These are phyloP conservation scores for Helotiales sp. DNA, from an alignment of 2,329 filamentous ascomycete genomes.

Conservation along the genomic window DNA sequence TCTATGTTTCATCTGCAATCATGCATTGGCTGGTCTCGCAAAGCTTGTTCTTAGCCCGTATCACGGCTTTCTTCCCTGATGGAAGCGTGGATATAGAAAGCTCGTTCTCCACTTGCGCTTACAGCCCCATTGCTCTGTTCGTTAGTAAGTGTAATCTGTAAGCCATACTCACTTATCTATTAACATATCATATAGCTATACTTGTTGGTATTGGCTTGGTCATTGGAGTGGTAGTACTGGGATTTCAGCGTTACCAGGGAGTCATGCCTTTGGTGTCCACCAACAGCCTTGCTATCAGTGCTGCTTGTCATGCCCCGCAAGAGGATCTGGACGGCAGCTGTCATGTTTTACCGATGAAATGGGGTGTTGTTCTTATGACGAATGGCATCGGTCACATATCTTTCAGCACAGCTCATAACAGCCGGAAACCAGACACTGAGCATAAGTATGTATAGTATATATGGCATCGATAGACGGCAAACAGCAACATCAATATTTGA, in stretches of 20 bases:
- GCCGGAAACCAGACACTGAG: no score
- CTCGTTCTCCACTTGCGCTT: background rate
- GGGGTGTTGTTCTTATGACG: background rate
- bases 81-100: background rate
- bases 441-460: no score
- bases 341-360: background rate
- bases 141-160: background rate
- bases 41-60: constrained; percentile 32
- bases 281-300: background rate
- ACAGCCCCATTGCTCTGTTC: background rate
- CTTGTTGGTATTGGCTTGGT: background rate
- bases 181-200: no score
- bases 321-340: background rate
- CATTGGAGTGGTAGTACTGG: no score
- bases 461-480: no score
- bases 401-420: background rate
- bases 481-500: no score
- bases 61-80: background rate
- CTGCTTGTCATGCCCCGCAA: background rate
- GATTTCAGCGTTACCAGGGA: background rate
- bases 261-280: background rate
- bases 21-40: constrained; percentile 42
- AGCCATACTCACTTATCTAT: background rate
- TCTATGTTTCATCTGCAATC: constrained; percentile 29
- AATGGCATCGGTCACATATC: no score